Evolutionary conservation across 305 asterid species (phyloP).

Genomic region (Salvia sclarea): DNA sequence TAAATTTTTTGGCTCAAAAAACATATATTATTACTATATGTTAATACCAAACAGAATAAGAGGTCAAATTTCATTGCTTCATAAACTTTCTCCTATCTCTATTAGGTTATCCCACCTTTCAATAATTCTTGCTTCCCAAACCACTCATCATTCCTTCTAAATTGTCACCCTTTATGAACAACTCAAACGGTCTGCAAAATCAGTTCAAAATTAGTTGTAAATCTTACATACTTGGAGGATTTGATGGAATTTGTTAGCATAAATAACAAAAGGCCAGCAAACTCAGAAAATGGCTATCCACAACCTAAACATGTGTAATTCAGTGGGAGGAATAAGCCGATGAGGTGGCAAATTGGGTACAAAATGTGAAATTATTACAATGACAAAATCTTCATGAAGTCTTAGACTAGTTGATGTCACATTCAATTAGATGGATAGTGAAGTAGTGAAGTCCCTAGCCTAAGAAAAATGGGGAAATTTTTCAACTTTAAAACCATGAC

Average conservation of each 20-base stretch:
- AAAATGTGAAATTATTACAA: not conserved
- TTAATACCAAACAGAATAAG: not conserved
- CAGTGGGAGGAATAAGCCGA: not conserved
- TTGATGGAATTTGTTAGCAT: not conserved
- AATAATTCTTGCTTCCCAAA: too few relatives aligned
- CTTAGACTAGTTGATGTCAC: constrained; percentile 4
- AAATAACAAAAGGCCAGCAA: not conserved
- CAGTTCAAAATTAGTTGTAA: not conserved
- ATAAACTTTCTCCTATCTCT: not conserved
- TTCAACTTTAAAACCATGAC: not conserved
- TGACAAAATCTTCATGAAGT: not conserved
- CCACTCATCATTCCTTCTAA: not conserved
- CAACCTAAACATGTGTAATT: not conserved
- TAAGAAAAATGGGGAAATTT: not conserved
- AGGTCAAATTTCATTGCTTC: not conserved
- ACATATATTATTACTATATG: not conserved
- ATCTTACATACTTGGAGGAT: not conserved
- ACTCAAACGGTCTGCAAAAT: not conserved
- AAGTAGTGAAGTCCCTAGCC: not conserved
- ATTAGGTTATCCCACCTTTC: not conserved
- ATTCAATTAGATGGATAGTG: constrained; percentile 17
- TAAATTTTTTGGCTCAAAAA: too few relatives aligned
- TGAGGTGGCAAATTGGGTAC: not conserved
- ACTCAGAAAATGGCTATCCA: not conserved
- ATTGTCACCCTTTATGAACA: not conserved